Percentiles rank a stretch among this genome's conserved stretches.
phyloP scores from a whole-genome alignment of 139 green algal genomes.

The Zygnema cylindricum region DNA sequence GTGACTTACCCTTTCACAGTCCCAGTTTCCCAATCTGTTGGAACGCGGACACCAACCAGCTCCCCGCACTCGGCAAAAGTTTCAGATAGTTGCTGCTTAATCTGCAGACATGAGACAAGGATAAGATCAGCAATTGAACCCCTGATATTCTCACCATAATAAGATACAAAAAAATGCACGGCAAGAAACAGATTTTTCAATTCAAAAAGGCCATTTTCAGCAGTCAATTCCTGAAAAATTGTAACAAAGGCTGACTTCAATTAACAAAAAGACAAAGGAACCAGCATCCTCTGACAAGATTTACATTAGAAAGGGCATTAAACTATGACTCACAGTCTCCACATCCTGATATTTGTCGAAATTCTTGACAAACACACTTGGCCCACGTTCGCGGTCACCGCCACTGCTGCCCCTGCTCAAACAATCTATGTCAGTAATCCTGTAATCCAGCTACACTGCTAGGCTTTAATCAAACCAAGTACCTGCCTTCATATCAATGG shows the following conservation, averaged over 20 bases:
- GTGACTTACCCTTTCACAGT: conserved; percentile 72
- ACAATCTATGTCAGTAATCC: too few species aligned
- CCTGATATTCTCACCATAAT: too few species aligned
- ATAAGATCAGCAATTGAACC: background rate
- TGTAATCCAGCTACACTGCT: too few species aligned
- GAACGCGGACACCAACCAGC: conserved; percentile 73
- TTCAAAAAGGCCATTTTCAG: background rate
- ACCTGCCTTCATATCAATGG: background rate
- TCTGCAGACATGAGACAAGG: conserved; percentile 17
- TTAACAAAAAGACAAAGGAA: too few species aligned
- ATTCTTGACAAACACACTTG: conserved; percentile 82
- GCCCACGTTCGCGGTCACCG: conserved; percentile 18
- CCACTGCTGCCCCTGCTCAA: conserved; percentile 10
- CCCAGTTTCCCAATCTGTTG: conserved; percentile 77
- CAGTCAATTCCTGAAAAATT: too few species aligned
- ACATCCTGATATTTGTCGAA: conserved; percentile 74
- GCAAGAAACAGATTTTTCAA: background rate
- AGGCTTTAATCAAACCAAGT: too few species aligned
- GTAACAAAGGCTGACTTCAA: too few species aligned
- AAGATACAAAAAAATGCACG: background rate
- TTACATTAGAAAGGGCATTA: too few species aligned
- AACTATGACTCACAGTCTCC: conserved; percentile 74
- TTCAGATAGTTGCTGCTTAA: conserved; percentile 70
- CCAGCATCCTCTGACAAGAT: too few species aligned
- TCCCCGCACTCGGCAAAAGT: conserved; percentile 71